Evolutionary conservation across 495 filamentous ascomycete genomes (phyloP), one percentile per base, ranked within the genome.

Genomic region (Polyplosphaeria fusca): DNA sequence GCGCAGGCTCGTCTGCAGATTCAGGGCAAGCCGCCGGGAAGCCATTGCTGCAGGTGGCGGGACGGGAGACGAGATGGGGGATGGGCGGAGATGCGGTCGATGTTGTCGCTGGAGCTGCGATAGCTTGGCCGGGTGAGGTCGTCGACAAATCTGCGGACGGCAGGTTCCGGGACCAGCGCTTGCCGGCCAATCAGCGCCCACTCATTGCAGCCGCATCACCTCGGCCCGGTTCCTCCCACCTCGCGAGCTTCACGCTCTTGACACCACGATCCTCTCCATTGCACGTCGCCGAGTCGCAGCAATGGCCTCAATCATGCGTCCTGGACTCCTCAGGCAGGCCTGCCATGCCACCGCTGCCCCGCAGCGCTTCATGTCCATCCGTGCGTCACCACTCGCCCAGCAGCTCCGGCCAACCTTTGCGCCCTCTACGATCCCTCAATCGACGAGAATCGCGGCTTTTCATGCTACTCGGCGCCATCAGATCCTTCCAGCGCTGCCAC

Each of bases 21-120:
- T 91, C 65, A 90, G 79, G 71, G 91, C 90, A 73, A 96, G 81
- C 80, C 88, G 87, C 82, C 89, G 82, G 71, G 91, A 95, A 78
- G 91, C 91, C 91, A 96, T 96, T 79, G 79, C 69, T 72, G 68
- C 63, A 26, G 52, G 42, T 49, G 46, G 47, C 24, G 23, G 47
- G 46, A 47, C 46, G 56, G 49, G 44, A 25, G 60, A 38, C 24
- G 54, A 18, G 60, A 52, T 59, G 42, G 50, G 44, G 45, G 28
- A 39, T 16, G 22, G 57, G 28, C 40, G 41, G 43, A 26, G 42
- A 41, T 38, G 46, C 53, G 45, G 50, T 52, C 13, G 39, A 35
- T 39, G 53, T 4, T n/a, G 46, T 20, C 5, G 39, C 39, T 42
- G 11, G 18, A 19, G 50, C 20, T 23, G 13, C 40, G 16, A 42